Evolutionary conservation across 2,329 filamentous ascomycete genomes (phyloP).

Genomic region (Neofusicoccum parvum): DNA sequence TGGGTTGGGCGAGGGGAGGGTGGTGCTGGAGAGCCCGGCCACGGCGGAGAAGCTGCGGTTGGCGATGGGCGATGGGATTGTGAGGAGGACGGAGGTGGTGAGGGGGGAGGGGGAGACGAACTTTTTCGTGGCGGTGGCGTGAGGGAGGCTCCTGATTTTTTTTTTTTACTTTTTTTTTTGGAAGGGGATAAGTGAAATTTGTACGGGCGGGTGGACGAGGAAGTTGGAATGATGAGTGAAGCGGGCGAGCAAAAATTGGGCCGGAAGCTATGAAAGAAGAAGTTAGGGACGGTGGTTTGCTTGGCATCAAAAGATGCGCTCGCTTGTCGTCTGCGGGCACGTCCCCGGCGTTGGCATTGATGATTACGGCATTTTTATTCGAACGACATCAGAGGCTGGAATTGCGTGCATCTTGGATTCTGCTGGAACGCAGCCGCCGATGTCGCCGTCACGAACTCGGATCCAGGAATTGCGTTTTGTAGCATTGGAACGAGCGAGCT

Average conservation of each 20-base stretch:
- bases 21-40: constrained; percentile 75
- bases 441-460: constrained; percentile 1
- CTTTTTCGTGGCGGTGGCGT: constrained; percentile 61
- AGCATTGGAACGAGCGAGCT: background rate
- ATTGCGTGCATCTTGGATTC: background rate
- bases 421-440: background rate
- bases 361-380: constrained; percentile 7
- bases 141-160: background rate
- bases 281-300: no score
- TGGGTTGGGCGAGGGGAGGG: constrained; percentile 50
- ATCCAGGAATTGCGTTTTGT: background rate
- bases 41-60: constrained; percentile 80
- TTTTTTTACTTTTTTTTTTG: no score
- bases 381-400: constrained; percentile 3
- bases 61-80: constrained; percentile 76
- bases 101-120: constrained; percentile 75
- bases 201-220: background rate
- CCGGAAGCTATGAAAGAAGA: no score
- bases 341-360: no score
- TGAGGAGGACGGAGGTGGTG: constrained; percentile 67
- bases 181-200: background rate
- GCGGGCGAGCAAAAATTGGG: no score
- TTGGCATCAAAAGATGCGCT: background rate
- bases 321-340: background rate
- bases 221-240: no score